Evolutionary conservation across 164 flowering plant genomes (phyloP).

Genomic region (Aristolochia californica): DNA sequence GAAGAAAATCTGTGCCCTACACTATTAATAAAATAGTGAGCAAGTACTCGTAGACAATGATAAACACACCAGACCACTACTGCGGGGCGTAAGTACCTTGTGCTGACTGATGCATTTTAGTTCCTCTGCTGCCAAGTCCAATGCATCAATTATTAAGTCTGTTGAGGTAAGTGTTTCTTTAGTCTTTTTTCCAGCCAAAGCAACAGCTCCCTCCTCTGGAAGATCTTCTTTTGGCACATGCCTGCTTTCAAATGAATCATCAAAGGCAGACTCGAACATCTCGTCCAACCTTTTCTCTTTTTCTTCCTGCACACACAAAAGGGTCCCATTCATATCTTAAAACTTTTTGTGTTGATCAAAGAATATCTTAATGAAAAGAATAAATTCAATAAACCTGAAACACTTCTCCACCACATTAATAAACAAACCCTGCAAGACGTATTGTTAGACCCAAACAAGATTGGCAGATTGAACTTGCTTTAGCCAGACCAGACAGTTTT

Average conservation of each 20-base stretch:
- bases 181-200: constrained; percentile 83
- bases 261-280: constrained; percentile 78
- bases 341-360: not conserved
- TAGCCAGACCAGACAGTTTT: no score
- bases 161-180: constrained; percentile 73
- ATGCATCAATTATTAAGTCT: constrained; percentile 71
- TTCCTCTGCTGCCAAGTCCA: constrained; percentile 77
- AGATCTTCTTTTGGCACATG: constrained; percentile 60
- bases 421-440: no score
- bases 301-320: constrained; percentile 65
- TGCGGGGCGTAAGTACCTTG: constrained; percentile 30
- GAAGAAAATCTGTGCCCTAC: no score
- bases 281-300: constrained; percentile 91
- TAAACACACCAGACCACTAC: no score
- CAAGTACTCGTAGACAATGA: no score
- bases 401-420: no score
- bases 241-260: constrained; percentile 54
- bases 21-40: no score
- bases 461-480: no score
- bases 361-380: no score
- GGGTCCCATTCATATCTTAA: not conserved
- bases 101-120: constrained; percentile 54
- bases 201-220: constrained; percentile 92
- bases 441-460: no score
- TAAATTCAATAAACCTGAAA: no score